Conservation (phyloP, 2,329 filamentous ascomycete species). For the Chrysosporium queenslandicum region DNA sequence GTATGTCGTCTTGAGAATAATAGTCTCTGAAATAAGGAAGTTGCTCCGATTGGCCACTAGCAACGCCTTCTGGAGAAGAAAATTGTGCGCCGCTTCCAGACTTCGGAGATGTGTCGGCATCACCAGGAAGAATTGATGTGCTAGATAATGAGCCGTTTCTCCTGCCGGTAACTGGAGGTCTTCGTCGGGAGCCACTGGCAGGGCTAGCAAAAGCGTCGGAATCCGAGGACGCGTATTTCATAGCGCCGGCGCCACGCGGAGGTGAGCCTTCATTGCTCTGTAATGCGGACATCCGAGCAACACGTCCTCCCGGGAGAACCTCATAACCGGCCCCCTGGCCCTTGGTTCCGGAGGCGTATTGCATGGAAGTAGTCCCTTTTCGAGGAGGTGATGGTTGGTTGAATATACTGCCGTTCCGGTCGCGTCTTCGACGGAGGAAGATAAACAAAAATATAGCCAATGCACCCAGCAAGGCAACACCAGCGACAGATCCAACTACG, state of each 20-base stretch:
- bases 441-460: conserved; percentile 50
- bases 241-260: conserved; percentile 40
- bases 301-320: conserved; percentile 73
- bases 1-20: conserved; percentile 93
- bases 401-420: conserved; percentile 61
- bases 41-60: conserved; percentile 90
- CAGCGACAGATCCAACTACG: conserved; percentile 68
- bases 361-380: conserved; percentile 33
- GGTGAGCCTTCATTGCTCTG: conserved; percentile 57
- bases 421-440: conserved; percentile 45
- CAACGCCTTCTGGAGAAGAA: conserved; percentile 73
- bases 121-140: conserved; percentile 59
- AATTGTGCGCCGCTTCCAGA: conserved; percentile 57
- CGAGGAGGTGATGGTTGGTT: conserved; percentile 73
- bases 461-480: conserved; percentile 57
- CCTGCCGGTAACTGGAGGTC: conserved; percentile 44
- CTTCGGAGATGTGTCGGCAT: conserved; percentile 62
- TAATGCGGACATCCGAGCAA: conserved; percentile 90
- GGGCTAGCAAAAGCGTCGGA: conserved; percentile 67
- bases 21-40: conserved; percentile 97
- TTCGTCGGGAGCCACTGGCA: conserved; percentile 50
- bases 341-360: conserved; percentile 32
- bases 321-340: conserved; percentile 49
- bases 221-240: conserved; percentile 41
- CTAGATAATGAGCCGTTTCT: conserved; percentile 85